Percentiles rank a stretch among this genome's conserved stretches.
Evolutionary conservation across 176 grass and related monocot genomes (phyloP).

Genomic region (Oryza glumipatula): DNA sequence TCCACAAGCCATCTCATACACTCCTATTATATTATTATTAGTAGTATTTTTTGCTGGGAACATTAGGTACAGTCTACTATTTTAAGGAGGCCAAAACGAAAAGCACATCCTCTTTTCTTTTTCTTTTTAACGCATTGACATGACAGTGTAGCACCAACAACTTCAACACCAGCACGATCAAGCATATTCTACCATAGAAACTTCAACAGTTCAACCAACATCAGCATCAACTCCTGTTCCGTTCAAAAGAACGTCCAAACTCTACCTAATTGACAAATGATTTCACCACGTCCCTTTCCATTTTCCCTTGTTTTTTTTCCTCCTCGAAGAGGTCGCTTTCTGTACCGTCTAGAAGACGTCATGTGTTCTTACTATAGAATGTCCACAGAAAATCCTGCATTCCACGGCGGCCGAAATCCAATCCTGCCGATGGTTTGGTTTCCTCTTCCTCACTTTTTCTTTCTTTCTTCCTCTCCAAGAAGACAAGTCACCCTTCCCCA

Average conservation of each 20-base stretch:
- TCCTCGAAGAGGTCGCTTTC: background rate
- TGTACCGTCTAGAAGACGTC: background rate
- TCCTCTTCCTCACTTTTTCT: background rate
- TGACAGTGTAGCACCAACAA: background rate
- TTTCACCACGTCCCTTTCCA: background rate
- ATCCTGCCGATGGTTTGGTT: background rate
- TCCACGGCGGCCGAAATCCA: slow-evolving; percentile 1
- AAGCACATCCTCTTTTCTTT: background rate
- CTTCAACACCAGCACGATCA: background rate
- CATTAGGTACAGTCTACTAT: background rate
- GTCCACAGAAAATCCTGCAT: slow-evolving; percentile 17
- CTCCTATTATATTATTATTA: background rate
- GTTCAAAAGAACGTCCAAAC: background rate
- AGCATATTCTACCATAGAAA: background rate
- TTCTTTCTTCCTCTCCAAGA: slow-evolving; percentile 35
- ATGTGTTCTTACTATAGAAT: background rate
- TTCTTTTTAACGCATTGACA: background rate
- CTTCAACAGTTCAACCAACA: background rate
- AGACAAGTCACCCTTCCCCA: background rate
- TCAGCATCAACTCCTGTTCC: background rate
- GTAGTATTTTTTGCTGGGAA: background rate
- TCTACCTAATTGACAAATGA: background rate
- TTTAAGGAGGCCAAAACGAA: background rate
- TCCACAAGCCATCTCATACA: background rate
- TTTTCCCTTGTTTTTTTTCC: background rate